Evolutionary conservation across 2,329 filamentous ascomycete species (phyloP).

Genomic region (Fusarium agapanthi): DNA sequence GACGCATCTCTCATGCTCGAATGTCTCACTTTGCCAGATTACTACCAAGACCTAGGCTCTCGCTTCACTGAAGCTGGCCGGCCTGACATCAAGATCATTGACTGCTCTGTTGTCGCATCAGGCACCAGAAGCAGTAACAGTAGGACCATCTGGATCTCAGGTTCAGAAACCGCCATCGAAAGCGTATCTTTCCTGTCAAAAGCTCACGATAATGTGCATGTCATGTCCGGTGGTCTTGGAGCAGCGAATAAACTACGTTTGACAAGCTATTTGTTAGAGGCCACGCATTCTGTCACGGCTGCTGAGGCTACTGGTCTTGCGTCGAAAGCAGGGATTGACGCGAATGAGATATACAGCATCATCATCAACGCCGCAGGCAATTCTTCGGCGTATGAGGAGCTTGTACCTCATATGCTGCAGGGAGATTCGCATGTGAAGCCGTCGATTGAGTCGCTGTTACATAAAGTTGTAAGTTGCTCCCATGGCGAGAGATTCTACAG

Average conservation of each 20-base stretch:
- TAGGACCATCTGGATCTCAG: not conserved
- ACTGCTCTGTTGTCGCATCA: rapidly evolving
- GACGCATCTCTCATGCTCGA: rapidly evolving
- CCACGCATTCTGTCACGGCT: not conserved
- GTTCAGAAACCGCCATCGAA: not conserved
- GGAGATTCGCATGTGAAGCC: rapidly evolving
- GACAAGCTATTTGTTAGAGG: not conserved
- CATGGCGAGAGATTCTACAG: too few relatives aligned
- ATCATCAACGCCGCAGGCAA: not conserved
- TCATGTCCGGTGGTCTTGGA: not conserved
- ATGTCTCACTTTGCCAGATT: not conserved
- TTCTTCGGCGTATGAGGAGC: not conserved
- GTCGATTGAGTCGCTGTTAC: not conserved
- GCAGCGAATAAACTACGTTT: not conserved
- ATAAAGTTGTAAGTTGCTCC: not conserved
- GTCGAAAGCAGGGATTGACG: not conserved
- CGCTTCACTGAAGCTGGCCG: not conserved
- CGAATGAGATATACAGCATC: not conserved
- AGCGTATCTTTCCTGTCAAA: not conserved
- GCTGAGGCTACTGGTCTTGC: not conserved
- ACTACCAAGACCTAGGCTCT: not conserved
- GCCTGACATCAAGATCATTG: not conserved
- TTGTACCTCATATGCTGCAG: not conserved
- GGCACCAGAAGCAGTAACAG: too few relatives aligned
- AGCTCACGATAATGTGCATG: not conserved